A percentile compares a stretch with the other conserved stretches of the same genome.
Conservation (phyloP, 805 yeast genomes). For the Danielia reshetovae region DNA sequence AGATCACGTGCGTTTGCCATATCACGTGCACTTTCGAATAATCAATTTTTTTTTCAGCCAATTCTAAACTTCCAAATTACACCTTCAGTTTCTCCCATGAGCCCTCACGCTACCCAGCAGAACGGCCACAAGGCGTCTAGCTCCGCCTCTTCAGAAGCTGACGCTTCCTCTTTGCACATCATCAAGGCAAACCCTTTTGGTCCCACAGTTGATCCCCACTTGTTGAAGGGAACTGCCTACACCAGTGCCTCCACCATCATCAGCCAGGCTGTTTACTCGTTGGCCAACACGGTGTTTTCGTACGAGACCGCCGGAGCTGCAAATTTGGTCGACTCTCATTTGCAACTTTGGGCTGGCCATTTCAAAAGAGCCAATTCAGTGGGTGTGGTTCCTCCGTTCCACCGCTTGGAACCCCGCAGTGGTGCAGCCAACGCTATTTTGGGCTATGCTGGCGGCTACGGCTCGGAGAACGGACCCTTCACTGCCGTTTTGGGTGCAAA, state of each 20-base stretch:
- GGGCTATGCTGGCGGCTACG: conserved; percentile 48
- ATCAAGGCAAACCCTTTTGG: conserved; percentile 50
- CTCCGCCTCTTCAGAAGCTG: conserved; percentile 1
- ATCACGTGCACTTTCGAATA: conserved; percentile 5
- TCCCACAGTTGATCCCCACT: conserved; percentile 51
- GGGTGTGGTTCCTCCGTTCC: conserved; percentile 58
- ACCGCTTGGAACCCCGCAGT: conserved; percentile 65
- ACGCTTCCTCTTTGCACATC: conserved; percentile 8
- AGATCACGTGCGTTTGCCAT: conserved; percentile 2
- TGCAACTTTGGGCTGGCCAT: conserved; percentile 56
- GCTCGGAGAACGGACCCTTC: conserved; percentile 23
- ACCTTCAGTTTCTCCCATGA: conserved; percentile 2
- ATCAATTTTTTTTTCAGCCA: neutral
- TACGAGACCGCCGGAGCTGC: conserved; percentile 66
- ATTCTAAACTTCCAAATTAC: neutral
- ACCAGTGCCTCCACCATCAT: conserved; percentile 54
- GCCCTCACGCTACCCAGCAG: conserved; percentile 7
- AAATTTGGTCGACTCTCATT: conserved; percentile 54
- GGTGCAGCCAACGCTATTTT: conserved; percentile 81
- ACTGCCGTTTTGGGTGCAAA: conserved; percentile 61
- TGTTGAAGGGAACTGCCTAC: conserved; percentile 45
- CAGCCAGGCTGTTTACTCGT: conserved; percentile 50
- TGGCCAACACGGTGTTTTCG: conserved; percentile 55
- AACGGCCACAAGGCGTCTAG: neutral
- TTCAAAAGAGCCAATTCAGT: conserved; percentile 47